Conservation (phyloP, 352 stramenopile species). For the Phytophthora lateralis region DNA sequence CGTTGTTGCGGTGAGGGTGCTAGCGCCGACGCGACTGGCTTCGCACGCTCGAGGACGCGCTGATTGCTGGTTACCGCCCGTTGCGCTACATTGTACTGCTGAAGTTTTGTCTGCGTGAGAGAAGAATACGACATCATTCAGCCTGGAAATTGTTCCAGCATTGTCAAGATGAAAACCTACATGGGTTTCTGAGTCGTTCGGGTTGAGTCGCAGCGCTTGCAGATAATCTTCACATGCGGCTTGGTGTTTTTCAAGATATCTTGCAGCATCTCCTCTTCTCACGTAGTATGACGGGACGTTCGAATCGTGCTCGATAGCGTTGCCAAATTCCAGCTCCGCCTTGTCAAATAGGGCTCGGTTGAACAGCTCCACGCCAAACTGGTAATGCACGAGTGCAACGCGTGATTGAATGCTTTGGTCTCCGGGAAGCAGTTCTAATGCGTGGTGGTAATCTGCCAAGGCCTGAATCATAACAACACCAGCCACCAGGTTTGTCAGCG, state of each 20-base stretch:
- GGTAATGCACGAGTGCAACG: slow-evolving; percentile 79
- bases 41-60: slow-evolving; percentile 1
- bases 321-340: slow-evolving; percentile 66
- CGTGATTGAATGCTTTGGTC: slow-evolving; percentile 59
- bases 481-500: background rate
- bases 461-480: slow-evolving; percentile 37
- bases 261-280: slow-evolving; percentile 71
- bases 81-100: slow-evolving; percentile 51
- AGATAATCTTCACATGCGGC: slow-evolving; percentile 59
- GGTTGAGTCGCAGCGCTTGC: slow-evolving; percentile 53
- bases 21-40: background rate
- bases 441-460: slow-evolving; percentile 79
- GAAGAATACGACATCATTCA: background rate
- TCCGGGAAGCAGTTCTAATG: slow-evolving; percentile 61
- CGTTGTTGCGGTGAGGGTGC: slow-evolving; percentile 26
- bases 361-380: slow-evolving; percentile 83
- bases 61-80: slow-evolving; percentile 22
- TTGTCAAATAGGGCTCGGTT: slow-evolving; percentile 76
- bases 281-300: slow-evolving; percentile 66
- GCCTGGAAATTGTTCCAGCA: background rate
- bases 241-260: slow-evolving; percentile 75
- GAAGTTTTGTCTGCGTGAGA: slow-evolving; percentile 54
- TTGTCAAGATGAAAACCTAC: slow-evolving; percentile 25
- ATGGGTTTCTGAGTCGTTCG: slow-evolving; percentile 63
- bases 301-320: slow-evolving; percentile 57